A percentile compares a stretch with the other conserved stretches of the same genome.
phyloP scores from a whole-genome alignment of 2,329 filamentous ascomycete genomes.

The Talaromyces marneffei region DNA sequence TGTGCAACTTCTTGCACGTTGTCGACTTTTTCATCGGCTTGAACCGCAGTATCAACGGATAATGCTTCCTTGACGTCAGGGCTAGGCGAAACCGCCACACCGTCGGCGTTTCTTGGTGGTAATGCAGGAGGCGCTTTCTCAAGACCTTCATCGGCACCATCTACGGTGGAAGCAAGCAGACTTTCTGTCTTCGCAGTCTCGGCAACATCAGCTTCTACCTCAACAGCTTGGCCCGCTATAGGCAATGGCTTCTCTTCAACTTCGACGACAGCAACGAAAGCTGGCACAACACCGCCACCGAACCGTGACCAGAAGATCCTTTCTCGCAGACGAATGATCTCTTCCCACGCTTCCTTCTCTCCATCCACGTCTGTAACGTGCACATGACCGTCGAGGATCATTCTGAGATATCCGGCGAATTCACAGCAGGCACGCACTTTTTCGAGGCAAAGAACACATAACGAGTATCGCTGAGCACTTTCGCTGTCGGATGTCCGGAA shows the following conservation, averaged over 20 bases:
- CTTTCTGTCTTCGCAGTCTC: neutral
- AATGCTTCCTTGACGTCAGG: slow-evolving; percentile 18
- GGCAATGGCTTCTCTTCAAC: slow-evolving; percentile 20
- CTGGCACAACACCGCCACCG: slow-evolving; percentile 81
- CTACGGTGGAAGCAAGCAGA: neutral
- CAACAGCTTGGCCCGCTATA: neutral
- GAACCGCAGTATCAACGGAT: slow-evolving; percentile 17
- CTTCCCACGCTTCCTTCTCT: slow-evolving; percentile 87
- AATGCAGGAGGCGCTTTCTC: slow-evolving; percentile 3
- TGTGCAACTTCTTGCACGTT: neutral
- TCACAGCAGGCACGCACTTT: slow-evolving; percentile 85
- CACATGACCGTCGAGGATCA: slow-evolving; percentile 90
- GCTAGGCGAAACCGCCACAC: slow-evolving; percentile 17
- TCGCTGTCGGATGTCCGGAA: slow-evolving; percentile 86
- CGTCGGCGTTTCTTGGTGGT: slow-evolving; percentile 8
- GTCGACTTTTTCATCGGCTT: slow-evolving; percentile 10
- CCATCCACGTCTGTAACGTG: slow-evolving; percentile 75
- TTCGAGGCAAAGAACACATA: slow-evolving; percentile 81
- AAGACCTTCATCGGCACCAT: neutral
- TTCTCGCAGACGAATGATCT: slow-evolving; percentile 81
- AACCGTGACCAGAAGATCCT: slow-evolving; percentile 97
- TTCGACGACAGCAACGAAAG: slow-evolving; percentile 34
- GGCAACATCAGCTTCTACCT: neutral
- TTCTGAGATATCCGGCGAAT: slow-evolving; percentile 82
- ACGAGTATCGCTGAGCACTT: slow-evolving; percentile 77